Evolutionary conservation across 306 rosid species (phyloP), one percentile per base, ranked within the genome.

Genomic region (Erythrophleum fordii): DNA sequence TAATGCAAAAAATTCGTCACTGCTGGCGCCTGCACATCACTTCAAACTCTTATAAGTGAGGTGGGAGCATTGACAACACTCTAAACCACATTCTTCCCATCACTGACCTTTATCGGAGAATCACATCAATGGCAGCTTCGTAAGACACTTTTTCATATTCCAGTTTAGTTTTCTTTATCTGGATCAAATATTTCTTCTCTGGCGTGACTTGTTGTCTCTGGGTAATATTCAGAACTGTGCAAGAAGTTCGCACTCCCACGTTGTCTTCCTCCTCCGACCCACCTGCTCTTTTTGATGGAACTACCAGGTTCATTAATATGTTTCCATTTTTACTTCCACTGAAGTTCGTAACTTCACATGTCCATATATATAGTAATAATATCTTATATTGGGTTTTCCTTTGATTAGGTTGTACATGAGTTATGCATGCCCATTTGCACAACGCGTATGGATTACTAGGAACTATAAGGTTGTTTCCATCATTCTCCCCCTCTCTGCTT

Each of bases 361-460:
- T 5, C 14, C 16, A 11, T 56, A 9, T 22, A 42, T 42, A 10
- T 42, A 1, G 13, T 8, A 6, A 5, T 37, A 37, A 37, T 37
- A 16, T 16, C 17, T 69, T 22, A 2, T 39, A 11, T 25, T 13
- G 28, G 39, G 13, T 69, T 55, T 12, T 12, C 8, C 8, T 28
- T 14, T 49, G 28, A 16, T 11, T 17, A 91, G 91, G 85, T 20
- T 91, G 86, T 91, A 91, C 76, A 56, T 67, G 49, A 72, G 20
- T 64, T 88, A 84, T 73, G 0, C 76, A 0, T 91, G 97, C 81
- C 97, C 97, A 14, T 91, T 64, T 85, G 92, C 92, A 13, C 93
- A 91, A 76, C 90, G 97, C 22, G 87, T 76, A 51, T 92, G 97
- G 97, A 85, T 92, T 87, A 83, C 87, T 5, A 83, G 94, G 87